Conservation (phyloP, 2,329 filamentous ascomycete species). For the Bipolaris sorokiniana region DNA sequence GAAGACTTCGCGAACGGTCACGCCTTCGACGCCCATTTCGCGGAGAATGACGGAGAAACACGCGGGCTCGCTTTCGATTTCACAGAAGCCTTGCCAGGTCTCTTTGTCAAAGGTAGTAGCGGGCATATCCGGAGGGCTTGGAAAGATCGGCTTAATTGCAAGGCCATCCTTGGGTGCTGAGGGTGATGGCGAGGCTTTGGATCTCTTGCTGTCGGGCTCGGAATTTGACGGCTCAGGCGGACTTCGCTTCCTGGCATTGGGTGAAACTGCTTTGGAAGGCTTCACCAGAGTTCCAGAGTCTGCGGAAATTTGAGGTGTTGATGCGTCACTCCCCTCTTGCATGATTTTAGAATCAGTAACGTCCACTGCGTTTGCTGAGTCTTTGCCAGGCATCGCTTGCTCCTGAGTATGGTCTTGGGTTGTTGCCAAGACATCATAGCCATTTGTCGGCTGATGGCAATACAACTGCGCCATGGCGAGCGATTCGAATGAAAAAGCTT, state of each 20-base stretch:
- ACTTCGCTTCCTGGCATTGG: conserved; percentile 26
- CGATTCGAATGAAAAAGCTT: no score
- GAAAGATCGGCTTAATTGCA: conserved; percentile 14
- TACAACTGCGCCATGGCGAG: not conserved
- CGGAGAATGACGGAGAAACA: conserved; percentile 83
- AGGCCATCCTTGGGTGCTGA: conserved; percentile 1
- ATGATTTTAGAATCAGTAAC: not conserved
- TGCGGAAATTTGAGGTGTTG: not conserved
- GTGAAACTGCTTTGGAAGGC: conserved; percentile 5
- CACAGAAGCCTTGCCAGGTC: conserved; percentile 74
- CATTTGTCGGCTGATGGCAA: not conserved
- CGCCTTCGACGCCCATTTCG: conserved; percentile 75
- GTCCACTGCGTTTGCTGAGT: not conserved
- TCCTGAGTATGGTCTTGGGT: conserved; percentile 3
- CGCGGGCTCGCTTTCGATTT: conserved; percentile 90
- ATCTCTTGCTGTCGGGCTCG: conserved; percentile 26
- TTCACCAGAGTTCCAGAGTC: not conserved
- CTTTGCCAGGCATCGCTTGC: conserved; percentile 7
- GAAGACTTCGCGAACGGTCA: conserved; percentile 79
- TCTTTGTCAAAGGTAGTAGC: conserved; percentile 49
- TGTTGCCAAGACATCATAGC: not conserved
- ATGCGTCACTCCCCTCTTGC: not conserved
- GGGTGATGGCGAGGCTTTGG: conserved; percentile 14
- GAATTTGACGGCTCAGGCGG: conserved; percentile 12
- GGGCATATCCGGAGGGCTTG: conserved; percentile 37